Base-by-base conservation (phyloP, 306 rosid genomes). In the Fragaria nilgerrensis region DNA sequence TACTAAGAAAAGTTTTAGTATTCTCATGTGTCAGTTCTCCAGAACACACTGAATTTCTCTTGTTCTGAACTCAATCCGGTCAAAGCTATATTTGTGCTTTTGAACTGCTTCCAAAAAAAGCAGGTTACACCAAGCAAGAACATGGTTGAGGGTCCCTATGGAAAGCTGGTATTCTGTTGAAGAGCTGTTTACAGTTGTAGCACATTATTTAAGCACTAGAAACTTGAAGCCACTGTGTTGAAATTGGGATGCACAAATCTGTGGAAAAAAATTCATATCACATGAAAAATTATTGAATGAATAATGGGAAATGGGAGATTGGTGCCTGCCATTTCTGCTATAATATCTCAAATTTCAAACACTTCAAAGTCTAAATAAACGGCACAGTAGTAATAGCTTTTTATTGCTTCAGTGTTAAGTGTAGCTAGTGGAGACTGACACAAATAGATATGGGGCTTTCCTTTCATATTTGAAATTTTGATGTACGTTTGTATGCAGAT, bases 101-200 rank as follows among this genome's bases (percentile, higher is more conserved):
- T 13, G 3, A 56, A 74, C 55, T 59, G 14, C 68, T 23, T 23
- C 27, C 19, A 23, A n/a, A 9, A 22, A 74, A 39, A 23, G 45
- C 66, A 12, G 36, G 27, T 23, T 52, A 9, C 14, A 53, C 44
- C 39, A 14, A 25, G n/a, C 61, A 17, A 56, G 44, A 39, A 7
- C 77, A 58, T 58, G 52, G 36, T 5, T 44, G 58, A 50, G 78
- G 69, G 68, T 36, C 78, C 78, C 49, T 25, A 5, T 9, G 27
- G 70, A 27, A 68, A 45, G 66, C 52, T 52, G 63, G 44, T 52
- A 52, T 25, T 66, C 19, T 43, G 25, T 8, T 27, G 1, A 1
- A 29, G 67, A 15, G 63, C 55, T 81, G 84, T 68, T 25, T 62
- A 27, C 84, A 81, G 80, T 81, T 70, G 84, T 81, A 39, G 49